Evolutionary conservation across 768 basidiomycete genomes (phyloP).

Genomic region (Holtermannia corniformis): DNA sequence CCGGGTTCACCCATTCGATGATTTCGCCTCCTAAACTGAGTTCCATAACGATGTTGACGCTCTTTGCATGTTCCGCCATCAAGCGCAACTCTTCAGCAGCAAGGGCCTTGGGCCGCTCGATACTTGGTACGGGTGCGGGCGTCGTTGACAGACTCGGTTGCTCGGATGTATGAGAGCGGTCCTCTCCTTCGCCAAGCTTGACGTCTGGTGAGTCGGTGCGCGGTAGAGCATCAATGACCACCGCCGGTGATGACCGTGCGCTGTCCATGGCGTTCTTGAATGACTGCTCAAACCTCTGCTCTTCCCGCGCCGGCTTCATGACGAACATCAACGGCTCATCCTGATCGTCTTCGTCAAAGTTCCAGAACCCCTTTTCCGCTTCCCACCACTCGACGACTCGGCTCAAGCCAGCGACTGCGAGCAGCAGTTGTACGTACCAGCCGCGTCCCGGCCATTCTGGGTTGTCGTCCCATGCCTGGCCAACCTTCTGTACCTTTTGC

Average conservation of each 20-base stretch:
- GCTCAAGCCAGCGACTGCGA: slow-evolving; percentile 89
- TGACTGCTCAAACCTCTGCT: slow-evolving; percentile 38
- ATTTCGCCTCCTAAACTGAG: slow-evolving; percentile 87
- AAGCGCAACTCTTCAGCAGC: slow-evolving; percentile 78
- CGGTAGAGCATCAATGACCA: background rate
- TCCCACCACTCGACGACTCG: slow-evolving; percentile 99
- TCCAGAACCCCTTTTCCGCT: slow-evolving; percentile 99
- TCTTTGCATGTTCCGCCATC: slow-evolving; percentile 90
- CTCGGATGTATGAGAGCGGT: background rate
- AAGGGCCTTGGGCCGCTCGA: slow-evolving; percentile 50
- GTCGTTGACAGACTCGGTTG: slow-evolving; percentile 2
- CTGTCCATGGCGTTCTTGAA: slow-evolving; percentile 17
- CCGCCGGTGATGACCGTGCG: slow-evolving; percentile 6
- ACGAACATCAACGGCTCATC: slow-evolving; percentile 89
- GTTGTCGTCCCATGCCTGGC: slow-evolving; percentile 93
- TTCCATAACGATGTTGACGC: slow-evolving; percentile 92
- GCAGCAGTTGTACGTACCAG: slow-evolving; percentile 95
- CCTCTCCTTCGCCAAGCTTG: slow-evolving; percentile 1
- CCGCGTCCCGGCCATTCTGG: slow-evolving; percentile 95
- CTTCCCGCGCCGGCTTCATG: slow-evolving; percentile 67
- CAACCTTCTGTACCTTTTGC: slow-evolving; percentile 79
- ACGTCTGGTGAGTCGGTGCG: background rate
- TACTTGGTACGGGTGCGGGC: slow-evolving; percentile 1
- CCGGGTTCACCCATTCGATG: slow-evolving; percentile 91
- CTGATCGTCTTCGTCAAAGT: slow-evolving; percentile 72